These are phyloP conservation scores for Pseudogymnoascus sp. DNA, from an alignment of 2,329 filamentous ascomycete species.

Conservation along the genomic window DNA sequence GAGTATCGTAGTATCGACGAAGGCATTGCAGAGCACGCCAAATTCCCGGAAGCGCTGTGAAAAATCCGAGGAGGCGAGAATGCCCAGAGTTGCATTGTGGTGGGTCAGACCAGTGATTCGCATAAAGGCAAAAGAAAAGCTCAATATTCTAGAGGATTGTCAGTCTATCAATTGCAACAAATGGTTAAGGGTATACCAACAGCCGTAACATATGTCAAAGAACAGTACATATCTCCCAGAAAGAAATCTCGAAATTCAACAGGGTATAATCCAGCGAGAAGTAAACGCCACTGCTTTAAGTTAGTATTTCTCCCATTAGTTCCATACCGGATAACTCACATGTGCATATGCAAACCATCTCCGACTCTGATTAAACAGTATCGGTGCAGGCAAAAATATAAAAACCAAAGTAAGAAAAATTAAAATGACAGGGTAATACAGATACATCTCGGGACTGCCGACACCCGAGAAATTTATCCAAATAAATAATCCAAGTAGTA, in stretches of 20 bases:
- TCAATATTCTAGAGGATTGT: constrained; percentile 63
- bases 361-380: constrained; percentile 70
- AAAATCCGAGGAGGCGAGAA: constrained; percentile 79
- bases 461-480: constrained; percentile 82
- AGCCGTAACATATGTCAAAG: constrained; percentile 80
- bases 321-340: constrained; percentile 44
- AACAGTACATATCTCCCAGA: constrained; percentile 95
- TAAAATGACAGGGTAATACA: constrained; percentile 82
- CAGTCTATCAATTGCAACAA: constrained; percentile 18
- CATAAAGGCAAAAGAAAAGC: constrained; percentile 91
- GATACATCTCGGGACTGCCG: constrained; percentile 60
- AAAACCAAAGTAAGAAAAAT: constrained; percentile 61
- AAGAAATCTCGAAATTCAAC: constrained; percentile 98
- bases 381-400: constrained; percentile 68
- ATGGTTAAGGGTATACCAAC: constrained; percentile 46
- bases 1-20: constrained; percentile 80
- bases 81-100: constrained; percentile 76
- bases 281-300: constrained; percentile 63
- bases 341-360: constrained; percentile 87
- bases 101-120: constrained; percentile 67
- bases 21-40: constrained; percentile 90
- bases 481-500: constrained; percentile 71
- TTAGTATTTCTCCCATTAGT: constrained; percentile 26
- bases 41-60: constrained; percentile 74
- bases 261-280: constrained; percentile 79